These are phyloP conservation scores for Didymella exigua DNA, from an alignment of 2,329 filamentous ascomycete species.

Conservation along the genomic window DNA sequence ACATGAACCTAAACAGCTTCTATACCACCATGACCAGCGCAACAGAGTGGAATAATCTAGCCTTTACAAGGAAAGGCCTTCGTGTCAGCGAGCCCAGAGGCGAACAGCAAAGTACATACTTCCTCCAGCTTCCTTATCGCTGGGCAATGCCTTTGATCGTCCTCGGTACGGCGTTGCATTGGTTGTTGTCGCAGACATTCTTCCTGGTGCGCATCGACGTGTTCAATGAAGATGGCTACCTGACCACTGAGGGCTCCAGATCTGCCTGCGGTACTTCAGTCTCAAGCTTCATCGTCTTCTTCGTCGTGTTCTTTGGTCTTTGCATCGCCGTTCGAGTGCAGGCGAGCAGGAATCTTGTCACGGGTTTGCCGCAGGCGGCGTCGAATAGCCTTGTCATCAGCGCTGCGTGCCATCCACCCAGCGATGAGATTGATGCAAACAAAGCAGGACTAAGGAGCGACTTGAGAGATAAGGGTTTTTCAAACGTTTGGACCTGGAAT, in stretches of 20 bases:
- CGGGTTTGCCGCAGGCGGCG: slow-evolving; percentile 40
- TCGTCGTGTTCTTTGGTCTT: slow-evolving; percentile 61
- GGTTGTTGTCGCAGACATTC: slow-evolving; percentile 52
- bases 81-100: slow-evolving; percentile 43
- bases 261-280: slow-evolving; percentile 10
- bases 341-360: slow-evolving; percentile 60
- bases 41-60: slow-evolving; percentile 54
- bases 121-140: slow-evolving; percentile 48
- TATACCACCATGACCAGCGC: slow-evolving; percentile 55
- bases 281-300: slow-evolving; percentile 7
- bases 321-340: slow-evolving; percentile 68
- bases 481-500: not conserved
- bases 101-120: slow-evolving; percentile 50
- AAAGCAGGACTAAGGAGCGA: not conserved
- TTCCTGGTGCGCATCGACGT: slow-evolving; percentile 44
- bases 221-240: slow-evolving; percentile 22
- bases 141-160: slow-evolving; percentile 47
- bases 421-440: not conserved
- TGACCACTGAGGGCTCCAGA: slow-evolving; percentile 10
- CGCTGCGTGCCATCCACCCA: slow-evolving; percentile 30
- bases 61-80: slow-evolving; percentile 36
- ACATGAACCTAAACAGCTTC: slow-evolving; percentile 54
- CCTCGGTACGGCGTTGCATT: slow-evolving; percentile 46
- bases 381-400: slow-evolving; percentile 61
- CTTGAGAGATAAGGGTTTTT: not conserved